Base-by-base conservation (phyloP, 192 early-diverging fungal species). In the Paraglomus occultum region DNA sequence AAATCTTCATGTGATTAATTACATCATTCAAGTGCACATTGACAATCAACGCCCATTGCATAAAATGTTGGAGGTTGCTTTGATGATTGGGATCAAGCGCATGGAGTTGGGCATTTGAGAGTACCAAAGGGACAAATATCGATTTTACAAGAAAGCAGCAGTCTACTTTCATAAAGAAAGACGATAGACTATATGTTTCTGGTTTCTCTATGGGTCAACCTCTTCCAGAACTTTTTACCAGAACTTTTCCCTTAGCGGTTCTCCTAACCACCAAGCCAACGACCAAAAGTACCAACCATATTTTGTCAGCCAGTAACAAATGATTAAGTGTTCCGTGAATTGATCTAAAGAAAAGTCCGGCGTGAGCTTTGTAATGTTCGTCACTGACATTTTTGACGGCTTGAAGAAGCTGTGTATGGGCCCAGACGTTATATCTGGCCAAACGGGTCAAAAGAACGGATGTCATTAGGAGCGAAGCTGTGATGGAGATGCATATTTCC, bases 281-380 rank as follows among this genome's bases (percentile, higher is more conserved):
- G n/a, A n/a, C n/a, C n/a, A n/a, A n/a, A n/a, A n/a, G n/a, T 51
- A 51, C 71, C 20, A 14, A 73, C 72, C 72, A 73, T 14, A 73
- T 12, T 40, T 43, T 49, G n/a, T 71, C 67, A 17, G 52, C 14
- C 14, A 74, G 17, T 9, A 72, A 42, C 8, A 74, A 5, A 45
- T 74, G 73, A 52, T 74, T 74, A n/a, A 74, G 54, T 23, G 70
- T 73, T 17, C 73, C 73, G 39, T 74, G 73, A n/a, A 74, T 74
- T 2, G 72, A 75, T 8, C 73, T 73, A 51, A 74, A 74, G 8
- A 53, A 23, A 17, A 74, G 73, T 14, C 73, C 73, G 38, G 58
- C 31, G 62, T 74, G 23, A n/a, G 73, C 47, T 44, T 31, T 14
- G 44, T 74, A 74, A 22, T 14, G 23, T 8, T 42, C 51, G 40